These are phyloP conservation scores for Phytophthora melonis DNA, from an alignment of 352 stramenopile genomes.

Conservation along the genomic window DNA sequence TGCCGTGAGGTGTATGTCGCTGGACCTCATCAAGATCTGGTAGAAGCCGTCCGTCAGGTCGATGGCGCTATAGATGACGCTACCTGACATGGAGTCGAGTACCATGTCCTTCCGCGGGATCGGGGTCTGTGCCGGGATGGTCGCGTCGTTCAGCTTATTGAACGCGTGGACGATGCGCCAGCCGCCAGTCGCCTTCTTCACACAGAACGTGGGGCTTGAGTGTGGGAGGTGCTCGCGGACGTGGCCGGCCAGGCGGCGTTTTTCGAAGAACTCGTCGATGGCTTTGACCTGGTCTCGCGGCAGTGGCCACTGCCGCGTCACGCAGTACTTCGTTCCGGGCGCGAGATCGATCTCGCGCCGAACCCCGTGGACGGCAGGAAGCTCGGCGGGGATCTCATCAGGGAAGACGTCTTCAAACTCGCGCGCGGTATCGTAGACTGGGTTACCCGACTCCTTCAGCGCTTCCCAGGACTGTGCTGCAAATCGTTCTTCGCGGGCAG, in stretches of 20 bases:
- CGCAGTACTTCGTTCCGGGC: constrained; percentile 39
- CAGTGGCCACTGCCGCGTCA: constrained; percentile 33
- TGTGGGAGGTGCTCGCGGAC: not conserved
- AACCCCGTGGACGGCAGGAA: constrained; percentile 22
- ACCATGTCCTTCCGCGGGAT: constrained; percentile 1
- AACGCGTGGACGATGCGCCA: not conserved
- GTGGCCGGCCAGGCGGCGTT: too few relatives aligned
- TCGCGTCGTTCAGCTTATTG: not conserved
- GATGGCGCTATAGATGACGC: constrained; percentile 9
- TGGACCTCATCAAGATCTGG: constrained; percentile 21
- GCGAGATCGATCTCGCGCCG: constrained; percentile 42
- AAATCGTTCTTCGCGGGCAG: too few relatives aligned
- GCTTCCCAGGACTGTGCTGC: constrained; percentile 10
- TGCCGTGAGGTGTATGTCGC: constrained; percentile 35
- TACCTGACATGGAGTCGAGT: not conserved
- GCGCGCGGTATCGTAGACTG: not conserved
- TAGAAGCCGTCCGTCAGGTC: constrained; percentile 25
- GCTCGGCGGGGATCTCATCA: constrained; percentile 25
- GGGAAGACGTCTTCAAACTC: constrained; percentile 29
- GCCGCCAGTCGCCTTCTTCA: not conserved
- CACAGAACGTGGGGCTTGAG: not conserved
- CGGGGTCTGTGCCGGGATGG: not conserved
- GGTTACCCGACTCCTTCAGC: constrained; percentile 5
- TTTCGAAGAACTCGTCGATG: not conserved
- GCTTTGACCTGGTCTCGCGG: not conserved